phyloP scores from a whole-genome alignment of 2,329 filamentous ascomycete genomes.

The Dichotomopilus funicola region DNA sequence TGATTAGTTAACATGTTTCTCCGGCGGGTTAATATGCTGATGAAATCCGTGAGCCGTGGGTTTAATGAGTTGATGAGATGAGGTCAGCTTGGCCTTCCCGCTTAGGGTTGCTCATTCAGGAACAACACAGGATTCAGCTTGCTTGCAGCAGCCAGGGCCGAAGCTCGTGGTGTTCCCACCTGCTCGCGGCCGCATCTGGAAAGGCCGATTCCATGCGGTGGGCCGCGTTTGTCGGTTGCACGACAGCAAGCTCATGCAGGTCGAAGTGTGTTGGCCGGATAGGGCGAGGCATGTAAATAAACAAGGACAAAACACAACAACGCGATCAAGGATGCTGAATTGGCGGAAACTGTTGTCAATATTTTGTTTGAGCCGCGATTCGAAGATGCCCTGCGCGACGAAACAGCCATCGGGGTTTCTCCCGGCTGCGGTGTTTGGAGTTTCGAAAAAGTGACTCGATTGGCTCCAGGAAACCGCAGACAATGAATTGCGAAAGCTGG shows the following conservation, averaged over 20 bases:
- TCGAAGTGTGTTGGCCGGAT: too few species aligned
- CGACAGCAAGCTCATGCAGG: background rate
- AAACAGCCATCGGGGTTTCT: too few species aligned
- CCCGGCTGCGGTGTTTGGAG: too few species aligned
- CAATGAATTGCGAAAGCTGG: background rate
- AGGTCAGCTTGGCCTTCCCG: constrained; percentile 1
- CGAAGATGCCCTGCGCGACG: too few species aligned
- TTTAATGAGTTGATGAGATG: background rate
- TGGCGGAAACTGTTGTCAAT: too few species aligned
- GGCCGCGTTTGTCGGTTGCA: constrained; percentile 5
- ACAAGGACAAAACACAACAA: too few species aligned
- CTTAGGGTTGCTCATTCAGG: background rate
- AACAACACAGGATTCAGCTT: too few species aligned
- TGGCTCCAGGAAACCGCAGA: background rate
- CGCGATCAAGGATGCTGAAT: too few species aligned
- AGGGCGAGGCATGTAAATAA: too few species aligned
- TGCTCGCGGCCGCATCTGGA: background rate
- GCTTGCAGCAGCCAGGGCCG: too few species aligned
- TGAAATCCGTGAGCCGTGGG: background rate
- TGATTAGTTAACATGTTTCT: background rate
- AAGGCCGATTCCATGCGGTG: constrained; percentile 1
- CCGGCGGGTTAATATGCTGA: background rate
- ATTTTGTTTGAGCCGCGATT: too few species aligned
- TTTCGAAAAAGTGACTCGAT: too few species aligned
- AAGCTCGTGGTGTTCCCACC: background rate